Base-by-base conservation (phyloP, 1,284 basidiomycete species). In the Austroboletus novae-zelandiae region DNA sequence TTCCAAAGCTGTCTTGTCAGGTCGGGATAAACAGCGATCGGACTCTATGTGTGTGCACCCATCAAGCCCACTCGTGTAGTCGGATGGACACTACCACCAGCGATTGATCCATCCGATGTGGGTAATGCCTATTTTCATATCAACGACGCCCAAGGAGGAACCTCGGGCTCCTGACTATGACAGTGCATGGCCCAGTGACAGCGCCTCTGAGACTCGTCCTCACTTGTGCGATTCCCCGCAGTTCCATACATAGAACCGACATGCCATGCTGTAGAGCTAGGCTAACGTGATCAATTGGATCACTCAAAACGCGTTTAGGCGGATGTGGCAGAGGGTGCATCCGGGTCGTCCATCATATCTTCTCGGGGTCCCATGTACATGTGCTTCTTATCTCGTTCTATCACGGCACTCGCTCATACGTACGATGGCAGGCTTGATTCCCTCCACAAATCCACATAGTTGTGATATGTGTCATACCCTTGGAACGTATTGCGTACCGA, bases 301-400 rank as follows among this genome's bases (percentile, higher is more conserved):
- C 17, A 4, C 48, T 34, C 20, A 43, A 37, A 23, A 10, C 4
- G 15, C 30, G 23, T 20, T 35, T 20, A 36, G 35, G 39, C 32
- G 10, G 43, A 43, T 37, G 59, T 41, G 61, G 48, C 53, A 53
- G 43, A 63, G 59, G 57, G 53, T 14, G 47, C 42, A 34, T 6
- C 43, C 30, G 17, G 10, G 27, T 32, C 41, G 42, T 54, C 40
- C 5, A 23, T 23, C 49, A 37, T 27, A 17, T 35, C 25, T 61
- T 35, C 32, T 37, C 20, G 61, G 57, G 61, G 61, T 61, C 49
- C 45, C 35, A 36, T 43, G 42, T 30, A 23, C 61, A 47, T 56
- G 52, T 58, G 45, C 45, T 18, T 40, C 47, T 61, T 61, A 60
- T 60, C 58, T 43, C 20, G 3, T 23, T 40, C 31, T 34, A 31